These are phyloP conservation scores for Cymodocea nodosa DNA, from an alignment of 116 monocot genomes.

Conservation along the genomic window DNA sequence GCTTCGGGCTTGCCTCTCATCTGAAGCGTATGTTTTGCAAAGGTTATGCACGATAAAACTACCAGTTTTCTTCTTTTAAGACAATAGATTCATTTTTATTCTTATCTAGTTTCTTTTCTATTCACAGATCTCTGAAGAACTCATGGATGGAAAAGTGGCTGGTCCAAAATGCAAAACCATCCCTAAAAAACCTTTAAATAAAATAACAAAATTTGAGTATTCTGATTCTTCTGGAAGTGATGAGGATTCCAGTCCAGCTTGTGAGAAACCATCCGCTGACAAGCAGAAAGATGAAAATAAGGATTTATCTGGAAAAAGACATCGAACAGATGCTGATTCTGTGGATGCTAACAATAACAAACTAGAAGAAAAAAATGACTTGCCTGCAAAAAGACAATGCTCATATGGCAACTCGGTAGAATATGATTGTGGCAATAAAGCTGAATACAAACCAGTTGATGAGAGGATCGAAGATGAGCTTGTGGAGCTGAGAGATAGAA, in stretches of 20 bases:
- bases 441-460: constrained; percentile 55
- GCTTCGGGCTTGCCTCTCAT: no score
- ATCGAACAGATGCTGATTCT: constrained; percentile 4
- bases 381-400: constrained; percentile 9
- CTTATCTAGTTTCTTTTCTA: constrained; percentile 5
- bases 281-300: constrained; percentile 24
- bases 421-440: constrained; percentile 11
- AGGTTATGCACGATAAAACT: no score
- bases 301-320: constrained; percentile 14
- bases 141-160: constrained; percentile 43
- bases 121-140: constrained; percentile 76
- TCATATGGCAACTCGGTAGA: background rate
- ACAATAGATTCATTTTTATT: background rate
- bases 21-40: no score
- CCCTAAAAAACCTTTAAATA: constrained; percentile 61
- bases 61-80: background rate
- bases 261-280: constrained; percentile 14
- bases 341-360: constrained; percentile 5
- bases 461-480: constrained; percentile 89
- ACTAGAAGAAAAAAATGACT: constrained; percentile 20
- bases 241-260: constrained; percentile 21
- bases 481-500: constrained; percentile 65
- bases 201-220: constrained; percentile 68
- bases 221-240: constrained; percentile 75
- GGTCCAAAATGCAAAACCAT: constrained; percentile 8